Base-by-base conservation (phyloP, 139 green algal genomes). In the Chlorella vulgaris region DNA sequence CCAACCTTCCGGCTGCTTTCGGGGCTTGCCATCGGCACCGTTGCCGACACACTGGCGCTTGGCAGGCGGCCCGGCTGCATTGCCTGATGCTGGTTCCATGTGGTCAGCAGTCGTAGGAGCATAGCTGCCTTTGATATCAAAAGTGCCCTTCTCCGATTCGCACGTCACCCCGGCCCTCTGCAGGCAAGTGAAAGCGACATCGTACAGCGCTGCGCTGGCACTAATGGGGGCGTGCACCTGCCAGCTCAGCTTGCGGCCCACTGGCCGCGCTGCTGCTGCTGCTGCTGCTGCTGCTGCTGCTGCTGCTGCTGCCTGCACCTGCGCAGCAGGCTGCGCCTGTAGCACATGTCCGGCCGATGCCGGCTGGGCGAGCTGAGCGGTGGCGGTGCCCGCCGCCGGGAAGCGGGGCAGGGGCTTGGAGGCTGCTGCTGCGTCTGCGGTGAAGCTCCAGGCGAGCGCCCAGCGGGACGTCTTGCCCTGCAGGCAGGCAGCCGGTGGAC, bases 391-490 rank as follows among this genome's bases (percentile, higher is more conserved):
- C 7, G 58, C 18, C 84, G 62, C 95, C 94, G 33, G 89, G 83
- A 19, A 92, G 68, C 60, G 78, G 6, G 67, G 53, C 69, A 94
- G 87, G 1, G 92, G 91, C 65, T 88, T 73, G 22, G 65, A 78
- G 38, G 90, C 88, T 21, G 86, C 83, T 24, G 88, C 80, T 19
- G 88, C 77, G 47, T 88, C 69, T 2, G 86, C 93, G 4, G 85
- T 74, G 67, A 94, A 97, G 4, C 92, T 96, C 95, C 95, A 98
- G 1, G 95, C 95, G 6, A 98, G 80, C 3, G 84, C 94, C 95
- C 95, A 98, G 28, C 95, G 82, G 0, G 84, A 91, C 1, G 95
- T 98, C 33, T 91, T 91, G 55, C 95, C 95, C 90, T 95, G 88
- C 6, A 18, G 28, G 62, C 31, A 2, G 62, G 62, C 31, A 43